Base-by-base conservation (phyloP, 176 grass and related monocot species). In the Elaeis guineensis region DNA sequence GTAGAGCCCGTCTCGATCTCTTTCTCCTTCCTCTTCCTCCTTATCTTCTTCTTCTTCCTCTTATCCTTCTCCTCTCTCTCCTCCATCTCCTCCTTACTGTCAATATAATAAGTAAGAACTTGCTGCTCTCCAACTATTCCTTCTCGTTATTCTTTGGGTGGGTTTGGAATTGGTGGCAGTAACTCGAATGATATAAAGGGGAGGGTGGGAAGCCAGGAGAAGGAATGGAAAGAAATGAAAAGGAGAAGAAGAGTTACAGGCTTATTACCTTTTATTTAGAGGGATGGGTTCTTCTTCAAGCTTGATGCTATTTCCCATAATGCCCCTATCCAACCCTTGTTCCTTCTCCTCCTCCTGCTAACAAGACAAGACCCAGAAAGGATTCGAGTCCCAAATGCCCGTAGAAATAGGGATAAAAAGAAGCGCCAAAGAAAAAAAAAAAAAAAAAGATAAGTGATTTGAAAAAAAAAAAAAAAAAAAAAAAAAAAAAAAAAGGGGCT, bases 301-400 rank as follows among this genome's bases (percentile, higher is more conserved):
- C 19, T 32, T 54, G 22, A 39, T 25, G 51, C 51, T 24, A 35
- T 67, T 54, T 32, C 65, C 65, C 25, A 67, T 4, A 26, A 19
- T 55, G 65, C 65, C 65, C 51, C 25, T 25, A 51, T 35, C 25
- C 5, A 21, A 51, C 18, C 24, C 51, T 7, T 55, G 50, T 21
- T 62, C 60, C 17, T 67, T 51, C 6, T 67, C 65, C 25, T 67
- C 65, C 6, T 67, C 65, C 65, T 67, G 51, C 51, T 51, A 67
- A 55, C 5, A 55, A n/a, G 64, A 52, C 4, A 7, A 54, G 54
- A 25, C 51, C 44, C n/a, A 19, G 15, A 29, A 30, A 17, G 20
- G 14, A 21, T 17, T 16, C 24, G 8, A 67, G 9, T 6, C 25
- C 9, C 15, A 16, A 55, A 25, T 20, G 21, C 8, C 54, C 17